Percentiles rank a stretch among this genome's conserved stretches.
phyloP scores from a whole-genome alignment of 768 basidiomycete genomes.

The Kwoniella botswanensis region DNA sequence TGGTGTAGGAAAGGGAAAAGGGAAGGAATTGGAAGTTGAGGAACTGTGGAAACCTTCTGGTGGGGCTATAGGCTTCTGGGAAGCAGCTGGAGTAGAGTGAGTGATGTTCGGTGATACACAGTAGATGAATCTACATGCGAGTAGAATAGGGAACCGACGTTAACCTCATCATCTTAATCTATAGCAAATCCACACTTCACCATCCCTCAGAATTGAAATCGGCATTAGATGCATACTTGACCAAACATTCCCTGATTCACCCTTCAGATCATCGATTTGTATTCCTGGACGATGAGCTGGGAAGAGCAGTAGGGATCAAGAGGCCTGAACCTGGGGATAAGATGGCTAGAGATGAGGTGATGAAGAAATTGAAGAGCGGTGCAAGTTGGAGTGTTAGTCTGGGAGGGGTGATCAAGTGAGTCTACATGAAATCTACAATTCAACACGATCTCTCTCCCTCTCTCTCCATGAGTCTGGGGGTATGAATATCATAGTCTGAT shows the following conservation, averaged over 20 bases:
- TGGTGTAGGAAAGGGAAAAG: constrained; percentile 58
- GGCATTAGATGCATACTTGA: constrained; percentile 68
- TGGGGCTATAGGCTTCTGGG: constrained; percentile 67
- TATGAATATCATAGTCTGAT: constrained; percentile 29
- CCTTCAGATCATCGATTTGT: constrained; percentile 71
- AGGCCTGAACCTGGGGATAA: constrained; percentile 52
- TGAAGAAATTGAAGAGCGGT: constrained; percentile 52
- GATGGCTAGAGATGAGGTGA: constrained; percentile 59
- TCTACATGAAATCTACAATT: neutral
- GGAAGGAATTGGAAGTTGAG: constrained; percentile 65
- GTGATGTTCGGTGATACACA: constrained; percentile 43
- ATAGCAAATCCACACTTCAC: constrained; percentile 30
- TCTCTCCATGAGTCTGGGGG: constrained; percentile 23
- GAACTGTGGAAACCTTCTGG: constrained; percentile 80
- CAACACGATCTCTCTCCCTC: neutral
- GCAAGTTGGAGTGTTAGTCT: constrained; percentile 54
- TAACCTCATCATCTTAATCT: neutral
- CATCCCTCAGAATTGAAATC: constrained; percentile 33
- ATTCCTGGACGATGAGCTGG: constrained; percentile 65
- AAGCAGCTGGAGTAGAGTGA: constrained; percentile 69
- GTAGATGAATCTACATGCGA: too few relatives aligned
- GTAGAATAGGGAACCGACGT: too few relatives aligned
- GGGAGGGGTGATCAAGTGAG: constrained; percentile 57
- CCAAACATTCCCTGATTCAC: constrained; percentile 69
- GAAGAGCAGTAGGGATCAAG: constrained; percentile 55